Evolutionary conservation across 208 protist species (phyloP).

Genomic region (Crithidia fasciculata): DNA sequence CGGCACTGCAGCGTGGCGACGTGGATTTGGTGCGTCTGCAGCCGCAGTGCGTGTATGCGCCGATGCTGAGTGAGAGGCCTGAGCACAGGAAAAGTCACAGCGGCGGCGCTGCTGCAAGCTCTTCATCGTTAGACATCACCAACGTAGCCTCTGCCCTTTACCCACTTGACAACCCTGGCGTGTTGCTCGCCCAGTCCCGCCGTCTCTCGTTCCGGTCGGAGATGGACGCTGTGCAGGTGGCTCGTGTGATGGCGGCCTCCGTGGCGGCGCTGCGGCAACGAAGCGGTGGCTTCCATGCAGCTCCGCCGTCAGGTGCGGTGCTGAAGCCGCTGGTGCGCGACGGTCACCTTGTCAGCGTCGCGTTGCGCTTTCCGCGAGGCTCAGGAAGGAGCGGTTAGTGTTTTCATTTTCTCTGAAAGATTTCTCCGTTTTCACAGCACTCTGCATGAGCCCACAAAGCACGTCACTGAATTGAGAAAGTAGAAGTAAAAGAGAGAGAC

Average conservation of each 20-base stretch:
- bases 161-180: constrained; percentile 54
- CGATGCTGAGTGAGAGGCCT: background rate
- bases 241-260: constrained; percentile 56
- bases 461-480: no score
- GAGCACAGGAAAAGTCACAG: background rate
- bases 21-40: constrained; percentile 56
- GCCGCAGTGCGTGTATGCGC: constrained; percentile 52
- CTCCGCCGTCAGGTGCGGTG: background rate
- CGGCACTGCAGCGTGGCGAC: constrained; percentile 66
- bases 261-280: constrained; percentile 19
- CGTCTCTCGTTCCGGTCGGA: constrained; percentile 54
- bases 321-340: constrained; percentile 54
- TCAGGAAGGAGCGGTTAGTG: background rate
- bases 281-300: background rate
- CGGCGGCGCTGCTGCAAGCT: background rate
- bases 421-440: no score
- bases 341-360: constrained; percentile 39
- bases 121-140: constrained; percentile 1
- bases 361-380: constrained; percentile 6
- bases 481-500: background rate
- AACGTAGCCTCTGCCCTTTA: constrained; percentile 13
- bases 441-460: no score
- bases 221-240: constrained; percentile 60
- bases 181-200: constrained; percentile 34
- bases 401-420: background rate